Conservation (phyloP, 2,329 filamentous ascomycete species). For the Thelonectria olida region DNA sequence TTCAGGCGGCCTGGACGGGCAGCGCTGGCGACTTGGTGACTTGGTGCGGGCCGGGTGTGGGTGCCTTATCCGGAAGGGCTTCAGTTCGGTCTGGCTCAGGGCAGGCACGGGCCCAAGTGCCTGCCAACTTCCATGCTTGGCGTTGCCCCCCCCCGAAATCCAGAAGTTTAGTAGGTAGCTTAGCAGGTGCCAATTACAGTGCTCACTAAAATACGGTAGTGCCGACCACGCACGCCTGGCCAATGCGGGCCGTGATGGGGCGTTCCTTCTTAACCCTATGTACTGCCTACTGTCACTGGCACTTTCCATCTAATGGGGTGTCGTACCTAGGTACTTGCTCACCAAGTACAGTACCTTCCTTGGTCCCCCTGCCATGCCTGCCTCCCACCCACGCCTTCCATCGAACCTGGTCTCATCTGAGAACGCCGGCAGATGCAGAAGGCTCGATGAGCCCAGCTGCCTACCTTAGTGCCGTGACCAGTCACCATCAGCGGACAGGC, state of each 20-base stretch:
- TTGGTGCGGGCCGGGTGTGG: slow-evolving; percentile 12
- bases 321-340: too few relatives aligned
- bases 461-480: slow-evolving; percentile 19
- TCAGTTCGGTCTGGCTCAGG: neutral
- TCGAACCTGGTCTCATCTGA: neutral
- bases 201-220: slow-evolving; percentile 4
- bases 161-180: neutral
- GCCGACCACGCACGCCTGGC: slow-evolving; percentile 5
- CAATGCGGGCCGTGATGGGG: slow-evolving; percentile 14
- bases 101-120: slow-evolving; percentile 30
- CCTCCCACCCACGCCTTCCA: neutral
- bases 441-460: neutral
- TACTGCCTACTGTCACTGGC: neutral
- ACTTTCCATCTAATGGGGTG: too few relatives aligned
- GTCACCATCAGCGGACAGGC: slow-evolving; percentile 13
- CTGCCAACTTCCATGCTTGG: slow-evolving; percentile 26
- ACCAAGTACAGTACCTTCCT: too few relatives aligned
- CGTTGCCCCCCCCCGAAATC: neutral
- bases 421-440: slow-evolving; percentile 15
- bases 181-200: slow-evolving; percentile 7
- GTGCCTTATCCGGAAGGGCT: neutral
- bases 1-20: neutral
- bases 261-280: neutral
- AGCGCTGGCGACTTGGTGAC: too few relatives aligned
- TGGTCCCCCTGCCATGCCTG: too few relatives aligned